phyloP scores from a whole-genome alignment of 345 rosid species.

The Citrus mangshanensis region DNA sequence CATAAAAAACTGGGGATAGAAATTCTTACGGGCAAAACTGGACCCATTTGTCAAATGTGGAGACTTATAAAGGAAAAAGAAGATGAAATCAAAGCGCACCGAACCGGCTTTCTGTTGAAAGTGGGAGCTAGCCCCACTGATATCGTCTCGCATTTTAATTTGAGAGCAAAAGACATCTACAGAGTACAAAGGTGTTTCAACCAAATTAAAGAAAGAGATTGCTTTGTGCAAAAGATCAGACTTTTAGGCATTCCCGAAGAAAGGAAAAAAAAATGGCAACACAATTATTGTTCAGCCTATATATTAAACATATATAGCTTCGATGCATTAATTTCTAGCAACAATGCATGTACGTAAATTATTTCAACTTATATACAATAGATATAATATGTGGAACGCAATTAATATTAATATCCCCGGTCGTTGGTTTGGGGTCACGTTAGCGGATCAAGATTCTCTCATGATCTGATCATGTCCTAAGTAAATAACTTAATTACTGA shows the following conservation, averaged over 20 bases:
- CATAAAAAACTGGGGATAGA: neutral
- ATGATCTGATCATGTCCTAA: fast-evolving
- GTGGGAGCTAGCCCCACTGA: conserved; percentile 7
- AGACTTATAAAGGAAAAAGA: neutral
- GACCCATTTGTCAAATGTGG: conserved; percentile 4
- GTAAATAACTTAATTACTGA: too few species aligned
- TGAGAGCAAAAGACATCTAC: conserved; percentile 21
- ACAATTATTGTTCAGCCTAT: neutral
- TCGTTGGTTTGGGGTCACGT: too few species aligned
- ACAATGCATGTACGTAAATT: neutral
- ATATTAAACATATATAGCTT: neutral
- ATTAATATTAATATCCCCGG: too few species aligned
- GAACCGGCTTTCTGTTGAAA: conserved; percentile 9
- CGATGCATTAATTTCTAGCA: neutral
- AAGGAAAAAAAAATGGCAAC: neutral
- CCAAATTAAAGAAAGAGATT: conserved; percentile 8
- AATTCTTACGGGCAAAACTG: neutral
- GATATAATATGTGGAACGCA: too few species aligned
- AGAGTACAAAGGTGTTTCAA: conserved; percentile 4
- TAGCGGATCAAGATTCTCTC: fast-evolving
- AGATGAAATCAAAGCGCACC: conserved; percentile 9
- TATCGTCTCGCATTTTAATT: conserved; percentile 9
- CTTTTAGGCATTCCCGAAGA: conserved; percentile 13
- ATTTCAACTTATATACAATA: neutral
- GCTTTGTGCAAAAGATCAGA: conserved; percentile 17